Base-by-base conservation (phyloP, 805 yeast species). In the Debaryomyces hansenii region DNA sequence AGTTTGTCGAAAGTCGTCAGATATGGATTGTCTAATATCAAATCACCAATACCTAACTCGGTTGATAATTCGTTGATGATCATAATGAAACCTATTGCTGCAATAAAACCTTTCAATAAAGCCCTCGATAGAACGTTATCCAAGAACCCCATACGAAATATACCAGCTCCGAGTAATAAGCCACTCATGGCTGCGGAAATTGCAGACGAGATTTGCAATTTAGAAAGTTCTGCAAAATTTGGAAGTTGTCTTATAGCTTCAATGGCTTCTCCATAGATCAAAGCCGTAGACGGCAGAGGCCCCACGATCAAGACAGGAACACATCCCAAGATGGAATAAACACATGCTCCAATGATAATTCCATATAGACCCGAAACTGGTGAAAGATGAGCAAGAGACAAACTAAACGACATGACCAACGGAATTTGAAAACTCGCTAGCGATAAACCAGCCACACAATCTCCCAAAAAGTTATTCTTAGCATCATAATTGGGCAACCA, bases 231-330 rank as follows among this genome's bases (percentile, higher is more conserved):
- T 69, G 74, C 20, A 75, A 55, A 39, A 75, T 62, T n/a, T 75
- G 79, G 48, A 12, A 53, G 50, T 34, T 59, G 58, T 14, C 51
- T 38, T 5, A 63, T 41, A 4, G 38, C 28, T 43, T 84, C 86
- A 8, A 88, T 80, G 0, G 85, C 82, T 55, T 86, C 92, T 1
- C 96, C 96, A 20, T 87, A 83, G 11, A 90, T 82, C 55, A 91
- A 71, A 0, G 95, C 87, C 7, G 89, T 82, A 0, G 96, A 91
- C 15, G 92, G 91, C 63, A 90, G 95, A 0, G 97, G 96, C 0
- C 96, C 96, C 15, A 90, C 95, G 34, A 90, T 83, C 85, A 90
- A 81, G 48, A 84, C 85, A 0, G 96, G 96, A 1, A 90, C 95
- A 0, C 94, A 80, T 0, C 97, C 97, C 48, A 90, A 73, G 3